Evolutionary conservation across 805 yeast genomes (phyloP), one percentile per base, ranked within the genome.

Genomic region (Cyberlindnera euphorbiiphila): DNA sequence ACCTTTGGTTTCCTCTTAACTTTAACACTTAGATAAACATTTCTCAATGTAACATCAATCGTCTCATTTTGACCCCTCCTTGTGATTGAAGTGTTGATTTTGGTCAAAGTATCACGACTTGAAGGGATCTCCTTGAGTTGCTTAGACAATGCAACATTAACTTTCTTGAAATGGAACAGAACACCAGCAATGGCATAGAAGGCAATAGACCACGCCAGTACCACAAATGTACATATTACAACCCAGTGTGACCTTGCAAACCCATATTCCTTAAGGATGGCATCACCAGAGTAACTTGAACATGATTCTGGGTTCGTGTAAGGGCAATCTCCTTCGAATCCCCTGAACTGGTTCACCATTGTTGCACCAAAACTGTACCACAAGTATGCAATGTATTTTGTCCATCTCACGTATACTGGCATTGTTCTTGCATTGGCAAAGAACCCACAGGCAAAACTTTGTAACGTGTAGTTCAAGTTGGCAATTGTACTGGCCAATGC

Each of bases 331-430:
- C 88, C 88, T 28, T 57, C 43, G 62, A 68, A 83, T 23, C 70
- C 74, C 2, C 82, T 66, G 53, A 74, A 86, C 48, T 85, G 80
- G 52, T 79, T 82, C 0, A 88, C 70, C 27, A 72, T 51, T 39
- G 80, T 51, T 2, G 78, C 79, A 3, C 93, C 93, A 59, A 82
- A 83, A 0, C 79, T 80, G 53, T 82, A 86, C 85, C 89, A 87
- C 36, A 81, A 68, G 54, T 74, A 83, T 0, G 91, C 80, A 39
- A 80, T 64, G 58, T 83, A 86, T 54, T 81, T 84, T 5, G 81
- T 71, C 96, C 96, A 86, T 24, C 86, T 68, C 8, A 86, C 94
- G 51, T 87, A 87, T 1, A 84, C 94, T 0, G 95, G 95, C 78
- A 85, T 71, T 1, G 75, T 69, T 7, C 68, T 65, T 1, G 88